These are phyloP conservation scores for Irpex lacteus DNA, from an alignment of 1,284 basidiomycete genomes.

Conservation along the genomic window DNA sequence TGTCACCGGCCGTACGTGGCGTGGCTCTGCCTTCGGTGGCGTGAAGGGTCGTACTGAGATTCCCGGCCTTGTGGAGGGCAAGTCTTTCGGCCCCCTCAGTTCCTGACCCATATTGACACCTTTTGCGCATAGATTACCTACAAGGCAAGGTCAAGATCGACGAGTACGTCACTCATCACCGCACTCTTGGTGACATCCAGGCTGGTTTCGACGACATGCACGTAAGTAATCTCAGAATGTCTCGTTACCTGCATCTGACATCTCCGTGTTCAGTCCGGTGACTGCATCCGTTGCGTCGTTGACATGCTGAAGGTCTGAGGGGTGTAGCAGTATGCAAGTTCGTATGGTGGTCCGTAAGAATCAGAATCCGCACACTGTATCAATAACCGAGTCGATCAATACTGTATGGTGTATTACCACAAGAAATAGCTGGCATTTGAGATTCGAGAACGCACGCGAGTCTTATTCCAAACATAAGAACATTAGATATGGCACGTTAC, in stretches of 20 bases:
- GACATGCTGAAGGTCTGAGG: slow-evolving; percentile 48
- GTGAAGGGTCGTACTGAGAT: slow-evolving; percentile 97
- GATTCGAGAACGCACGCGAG: not conserved
- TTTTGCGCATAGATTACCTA: slow-evolving; percentile 57
- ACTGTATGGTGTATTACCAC: not conserved
- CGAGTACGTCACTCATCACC: slow-evolving; percentile 85
- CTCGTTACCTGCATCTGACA: not conserved
- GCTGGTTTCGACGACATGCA: slow-evolving; percentile 95
- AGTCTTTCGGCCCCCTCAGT: slow-evolving; percentile 10
- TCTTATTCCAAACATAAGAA: not conserved
- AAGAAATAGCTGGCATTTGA: too few species aligned
- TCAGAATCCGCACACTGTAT: not conserved
- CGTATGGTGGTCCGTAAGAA: not conserved
- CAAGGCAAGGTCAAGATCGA: slow-evolving; percentile 78
- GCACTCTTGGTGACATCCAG: slow-evolving; percentile 79
- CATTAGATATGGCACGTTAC: not conserved
- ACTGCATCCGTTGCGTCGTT: slow-evolving; percentile 92
- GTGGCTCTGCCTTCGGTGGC: slow-evolving; percentile 95
- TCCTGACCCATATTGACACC: not conserved
- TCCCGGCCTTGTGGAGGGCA: slow-evolving; percentile 84
- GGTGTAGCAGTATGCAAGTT: not conserved
- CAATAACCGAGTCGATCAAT: not conserved
- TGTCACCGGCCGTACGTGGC: slow-evolving; percentile 91
- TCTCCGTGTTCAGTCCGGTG: slow-evolving; percentile 56
- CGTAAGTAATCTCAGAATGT: slow-evolving; percentile 47